Conservation (phyloP, 2,329 filamentous ascomycete genomes). For the Mycosphaerella arachidis region DNA sequence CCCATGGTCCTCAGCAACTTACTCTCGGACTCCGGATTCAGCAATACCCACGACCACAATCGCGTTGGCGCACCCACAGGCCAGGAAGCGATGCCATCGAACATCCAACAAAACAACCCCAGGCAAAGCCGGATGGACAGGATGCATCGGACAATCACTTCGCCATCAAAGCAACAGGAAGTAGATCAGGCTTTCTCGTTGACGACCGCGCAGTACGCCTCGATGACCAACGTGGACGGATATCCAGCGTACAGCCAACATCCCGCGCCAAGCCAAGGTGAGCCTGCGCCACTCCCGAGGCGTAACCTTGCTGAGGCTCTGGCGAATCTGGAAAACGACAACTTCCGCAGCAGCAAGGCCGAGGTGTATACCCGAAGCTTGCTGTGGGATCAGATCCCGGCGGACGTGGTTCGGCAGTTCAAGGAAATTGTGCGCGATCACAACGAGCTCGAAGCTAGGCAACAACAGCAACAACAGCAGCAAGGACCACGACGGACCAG, state of each 20-base stretch:
- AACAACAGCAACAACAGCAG: conserved; percentile 17
- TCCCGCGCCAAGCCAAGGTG: conserved; percentile 8
- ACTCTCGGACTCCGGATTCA: conserved; percentile 21
- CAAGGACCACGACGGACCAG: conserved; percentile 11
- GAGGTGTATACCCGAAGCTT: conserved; percentile 91
- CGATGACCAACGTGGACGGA: conserved; percentile 60
- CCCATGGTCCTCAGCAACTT: conserved; percentile 74
- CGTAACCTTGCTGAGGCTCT: conserved; percentile 78
- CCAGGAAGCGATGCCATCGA: conserved; percentile 26
- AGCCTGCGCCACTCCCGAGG: conserved; percentile 40
- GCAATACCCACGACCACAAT: conserved; percentile 7
- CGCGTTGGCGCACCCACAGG: conserved; percentile 6
- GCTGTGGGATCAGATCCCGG: conserved; percentile 89
- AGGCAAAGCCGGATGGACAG: conserved; percentile 32
- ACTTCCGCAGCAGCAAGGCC: conserved; percentile 50
- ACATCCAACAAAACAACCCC: conserved; percentile 5
- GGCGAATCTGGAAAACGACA: conserved; percentile 67
- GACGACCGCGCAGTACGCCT: conserved; percentile 82
- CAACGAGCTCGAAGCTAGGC: conserved; percentile 27
- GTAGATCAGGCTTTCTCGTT: conserved; percentile 84
- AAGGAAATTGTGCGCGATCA: conserved; percentile 78
- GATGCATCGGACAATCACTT: conserved; percentile 44
- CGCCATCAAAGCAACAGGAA: conserved; percentile 75
- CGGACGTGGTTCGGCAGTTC: conserved; percentile 88
- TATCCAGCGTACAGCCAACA: conserved; percentile 58